Evolutionary conservation across 2,329 filamentous ascomycete species (phyloP).

Genomic region (Scortechinia acanthostroma): DNA sequence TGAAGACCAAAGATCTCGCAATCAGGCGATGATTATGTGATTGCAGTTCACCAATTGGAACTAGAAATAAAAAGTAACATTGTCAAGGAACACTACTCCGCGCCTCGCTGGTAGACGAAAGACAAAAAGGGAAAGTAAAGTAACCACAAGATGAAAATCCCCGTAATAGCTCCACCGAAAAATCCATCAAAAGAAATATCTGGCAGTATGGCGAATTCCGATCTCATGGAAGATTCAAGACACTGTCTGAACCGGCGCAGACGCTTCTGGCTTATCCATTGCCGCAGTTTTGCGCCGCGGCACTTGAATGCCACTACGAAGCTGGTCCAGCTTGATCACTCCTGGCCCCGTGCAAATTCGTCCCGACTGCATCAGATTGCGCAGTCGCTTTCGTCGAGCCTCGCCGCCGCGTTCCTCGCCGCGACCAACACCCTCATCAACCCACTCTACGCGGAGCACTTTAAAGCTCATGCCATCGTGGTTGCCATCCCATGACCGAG

Average conservation of each 20-base stretch:
- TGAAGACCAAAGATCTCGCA: no score
- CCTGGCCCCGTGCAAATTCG: slow-evolving; percentile 27
- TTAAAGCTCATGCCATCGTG: slow-evolving; percentile 86
- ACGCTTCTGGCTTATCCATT: not conserved
- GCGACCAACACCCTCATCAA: slow-evolving; percentile 61
- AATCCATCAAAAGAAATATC: not conserved
- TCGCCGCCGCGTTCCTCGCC: slow-evolving; percentile 47
- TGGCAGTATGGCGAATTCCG: not conserved
- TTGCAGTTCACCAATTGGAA: no score
- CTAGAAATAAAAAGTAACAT: no score
- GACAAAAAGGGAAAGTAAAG: not conserved
- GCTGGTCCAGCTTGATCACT: slow-evolving; percentile 20
- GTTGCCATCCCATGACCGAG: slow-evolving; percentile 67
- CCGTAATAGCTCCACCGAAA: not conserved
- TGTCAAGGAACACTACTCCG: no score
- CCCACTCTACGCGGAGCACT: slow-evolving; percentile 76
- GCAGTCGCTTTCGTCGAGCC: slow-evolving; percentile 45
- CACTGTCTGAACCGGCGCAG: not conserved
- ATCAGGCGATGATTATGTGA: no score
- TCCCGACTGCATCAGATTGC: slow-evolving; percentile 35
- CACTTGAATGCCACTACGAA: slow-evolving; percentile 18
- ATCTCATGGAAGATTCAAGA: not conserved
- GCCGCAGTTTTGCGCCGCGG: no score
- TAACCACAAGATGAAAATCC: not conserved
- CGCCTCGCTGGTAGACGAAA: not conserved